Conservation (phyloP, 345 rosid genomes). For the Sisymbrium altissimum region DNA sequence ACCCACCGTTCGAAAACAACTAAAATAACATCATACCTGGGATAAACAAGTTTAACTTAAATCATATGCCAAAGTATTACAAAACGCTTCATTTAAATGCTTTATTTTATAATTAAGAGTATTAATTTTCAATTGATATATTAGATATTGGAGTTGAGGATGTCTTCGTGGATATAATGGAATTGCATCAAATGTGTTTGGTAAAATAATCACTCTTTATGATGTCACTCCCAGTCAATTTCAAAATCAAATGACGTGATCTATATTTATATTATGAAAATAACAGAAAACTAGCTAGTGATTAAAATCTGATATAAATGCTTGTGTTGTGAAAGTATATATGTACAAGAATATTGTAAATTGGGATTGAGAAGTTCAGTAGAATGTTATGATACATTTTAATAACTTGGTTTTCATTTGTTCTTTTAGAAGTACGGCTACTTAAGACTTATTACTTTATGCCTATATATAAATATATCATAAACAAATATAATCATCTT, state of each 20-base stretch:
- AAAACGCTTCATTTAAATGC: not conserved
- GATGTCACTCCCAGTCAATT: not conserved
- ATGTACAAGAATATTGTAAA: not conserved
- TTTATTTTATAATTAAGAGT: not conserved
- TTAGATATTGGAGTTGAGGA: not conserved
- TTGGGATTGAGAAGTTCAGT: not conserved
- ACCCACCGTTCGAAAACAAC: not conserved
- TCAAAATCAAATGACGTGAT: not conserved
- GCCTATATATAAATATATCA: not conserved
- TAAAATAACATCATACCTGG: not conserved
- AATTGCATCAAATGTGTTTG: not conserved
- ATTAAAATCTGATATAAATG: not conserved
- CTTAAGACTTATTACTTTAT: not conserved
- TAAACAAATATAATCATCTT: not conserved
- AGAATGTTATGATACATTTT: not conserved
- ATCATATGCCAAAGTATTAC: not conserved
- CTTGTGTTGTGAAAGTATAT: not conserved
- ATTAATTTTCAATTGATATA: not conserved
- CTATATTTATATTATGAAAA: not conserved
- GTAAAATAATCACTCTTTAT: not conserved
- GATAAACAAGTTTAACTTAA: not conserved
- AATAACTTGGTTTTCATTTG: not conserved
- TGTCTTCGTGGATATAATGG: not conserved
- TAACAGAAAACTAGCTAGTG: not conserved
- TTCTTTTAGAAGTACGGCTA: not conserved